Base-by-base conservation (phyloP, 129 eudicot species). In the Silybum marianum region DNA sequence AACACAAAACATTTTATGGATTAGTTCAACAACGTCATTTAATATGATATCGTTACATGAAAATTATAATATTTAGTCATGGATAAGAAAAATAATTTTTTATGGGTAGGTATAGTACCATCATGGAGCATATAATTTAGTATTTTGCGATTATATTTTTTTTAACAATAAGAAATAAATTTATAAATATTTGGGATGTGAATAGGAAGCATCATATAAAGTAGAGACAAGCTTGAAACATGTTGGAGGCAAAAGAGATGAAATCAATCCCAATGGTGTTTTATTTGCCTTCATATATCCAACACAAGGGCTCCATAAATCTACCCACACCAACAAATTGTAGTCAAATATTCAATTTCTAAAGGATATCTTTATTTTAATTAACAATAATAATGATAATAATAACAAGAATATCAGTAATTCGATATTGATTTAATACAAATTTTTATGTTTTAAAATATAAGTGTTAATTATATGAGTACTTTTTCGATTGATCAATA, bases 221-320 rank as follows among this genome's bases (percentile, higher is more conserved):
- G 66, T 38, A 76, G 77, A 26, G 82, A 83, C 86, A 77, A 62
- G 14, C 23, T 38, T 62, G 78, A 42, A 77, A 83, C 82, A 83
- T 77, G 82, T 63, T 77, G 48, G 78, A 75, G 86, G 74, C 86
- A 71, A 83, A 62, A 12, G 69, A 62, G 77, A 70, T 83, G 74
- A 83, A 76, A 72, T 82, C 65, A 18, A 83, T 70, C 51, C 66
- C 73, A 39, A 83, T 67, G 78, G 73, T 72, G 82, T 65, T 77
- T 71, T 66, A 38, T 28, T 77, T 83, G 78, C 86, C 78, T 77
- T 83, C 74, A 26, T 39, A 48, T 77, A 76, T 67, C 74, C 82
- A 83, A 77, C 78, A 83, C 68, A 71, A 83, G 82, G 86, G 82
- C 81, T 83, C 86, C 82, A 75, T 82, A 9, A 82, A 69, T 46